A percentile compares a stretch with the other conserved stretches of the same genome.
Conservation (phyloP, 1,284 basidiomycete genomes). For the Uromyces viciae-fabae region DNA sequence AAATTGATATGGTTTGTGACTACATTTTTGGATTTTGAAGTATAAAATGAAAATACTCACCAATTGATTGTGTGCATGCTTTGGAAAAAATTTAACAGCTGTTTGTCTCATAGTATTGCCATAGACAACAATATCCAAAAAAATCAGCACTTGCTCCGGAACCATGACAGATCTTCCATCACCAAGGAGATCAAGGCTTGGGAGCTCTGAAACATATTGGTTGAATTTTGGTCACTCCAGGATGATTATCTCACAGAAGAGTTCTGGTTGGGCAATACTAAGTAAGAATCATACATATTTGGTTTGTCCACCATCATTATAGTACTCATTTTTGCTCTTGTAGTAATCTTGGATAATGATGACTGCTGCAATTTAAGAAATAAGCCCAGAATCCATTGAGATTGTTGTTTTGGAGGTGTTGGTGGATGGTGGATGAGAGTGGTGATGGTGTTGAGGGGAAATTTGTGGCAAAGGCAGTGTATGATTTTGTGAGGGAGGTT, state of each 20-base stretch:
- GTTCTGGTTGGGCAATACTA: neutral
- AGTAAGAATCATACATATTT: neutral
- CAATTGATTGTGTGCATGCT: neutral
- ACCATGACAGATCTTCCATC: neutral
- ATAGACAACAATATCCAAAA: neutral
- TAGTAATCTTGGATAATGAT: neutral
- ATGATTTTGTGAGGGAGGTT: too few relatives aligned
- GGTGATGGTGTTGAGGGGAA: too few relatives aligned
- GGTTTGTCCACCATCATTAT: neutral
- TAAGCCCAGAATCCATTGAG: too few relatives aligned
- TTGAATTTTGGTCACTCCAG: neutral
- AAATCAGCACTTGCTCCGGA: neutral
- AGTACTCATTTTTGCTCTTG: neutral
- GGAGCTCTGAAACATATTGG: neutral
- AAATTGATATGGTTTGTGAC: too few relatives aligned
- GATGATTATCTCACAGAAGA: neutral
- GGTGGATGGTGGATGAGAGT: too few relatives aligned
- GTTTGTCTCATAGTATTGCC: neutral
- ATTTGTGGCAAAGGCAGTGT: too few relatives aligned
- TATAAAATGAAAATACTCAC: neutral
- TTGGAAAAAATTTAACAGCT: neutral
- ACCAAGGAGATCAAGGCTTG: neutral
- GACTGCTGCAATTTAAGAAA: neutral
- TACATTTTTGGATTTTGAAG: too few relatives aligned
- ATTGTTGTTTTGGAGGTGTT: too few relatives aligned